Base-by-base conservation (phyloP, 345 rosid species). In the Ceriops tagal region DNA sequence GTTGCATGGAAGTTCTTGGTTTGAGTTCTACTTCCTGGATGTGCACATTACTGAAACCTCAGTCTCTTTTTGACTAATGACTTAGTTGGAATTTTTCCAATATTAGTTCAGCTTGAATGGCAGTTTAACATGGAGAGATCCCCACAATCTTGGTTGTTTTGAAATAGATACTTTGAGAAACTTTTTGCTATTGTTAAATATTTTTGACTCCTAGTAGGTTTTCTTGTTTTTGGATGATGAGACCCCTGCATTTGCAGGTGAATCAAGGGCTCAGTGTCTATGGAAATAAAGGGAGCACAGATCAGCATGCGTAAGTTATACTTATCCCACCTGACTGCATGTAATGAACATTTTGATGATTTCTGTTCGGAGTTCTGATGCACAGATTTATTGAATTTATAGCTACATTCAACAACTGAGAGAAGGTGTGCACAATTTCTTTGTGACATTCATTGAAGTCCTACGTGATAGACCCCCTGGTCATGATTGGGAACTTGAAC, bases 401-500 rank as follows among this genome's bases (percentile, higher is more conserved):
- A 95, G 97, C 71, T 95, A 95, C 82, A 95, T 95, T 80, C 99
- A 95, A 84, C 97, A 95, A 79, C 80, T 95, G 83, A 92, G 99
- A 77, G 99, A 95, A 24, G 99, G 99, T 53, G 96, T 95, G 65
- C 96, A 84, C 84, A 95, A 95, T 85, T 95, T 95, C 85, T 92
- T 95, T 61, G 99, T 64, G 67, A 92, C 99, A 56, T 95, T 95
- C 82, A 90, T 95, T 80, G 99, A 95, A 85, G 99, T 95, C 22
- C 79, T 92, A 65, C 89, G 92, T 31, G 96, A 92, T 77, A 87
- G 99, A 75, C 96, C 92, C 67, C 99, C 96, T n/a, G 99, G 99
- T 81, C 99, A 90, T 80, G 99, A 95, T 77, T 95, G 99, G 99
- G 97, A 95, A 75, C 96, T 95, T 69, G 99, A 95, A 83, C 99